A percentile compares a stretch with the other conserved stretches of the same genome.
These are phyloP conservation scores for Paraphaeosphaeria minitans DNA, from an alignment of 2,329 filamentous ascomycete species.

Conservation along the genomic window DNA sequence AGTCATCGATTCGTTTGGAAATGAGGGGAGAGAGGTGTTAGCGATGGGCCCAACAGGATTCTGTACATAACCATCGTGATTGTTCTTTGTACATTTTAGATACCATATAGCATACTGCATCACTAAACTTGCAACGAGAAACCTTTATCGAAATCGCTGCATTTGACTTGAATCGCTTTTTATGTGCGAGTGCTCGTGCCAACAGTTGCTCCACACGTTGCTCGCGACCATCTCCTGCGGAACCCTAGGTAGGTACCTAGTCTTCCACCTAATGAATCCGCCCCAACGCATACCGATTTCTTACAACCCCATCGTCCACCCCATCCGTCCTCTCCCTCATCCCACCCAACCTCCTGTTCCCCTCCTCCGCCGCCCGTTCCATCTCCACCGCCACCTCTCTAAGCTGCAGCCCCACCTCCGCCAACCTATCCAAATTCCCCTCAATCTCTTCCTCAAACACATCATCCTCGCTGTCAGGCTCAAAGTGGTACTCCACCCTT, in stretches of 20 bases:
- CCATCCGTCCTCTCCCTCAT: background rate
- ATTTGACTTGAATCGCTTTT: too few species aligned
- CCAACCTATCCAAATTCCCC: background rate
- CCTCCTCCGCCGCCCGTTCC: background rate
- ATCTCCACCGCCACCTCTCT: background rate
- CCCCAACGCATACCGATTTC: constrained; percentile 1
- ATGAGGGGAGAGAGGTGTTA: background rate
- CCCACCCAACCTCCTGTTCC: background rate
- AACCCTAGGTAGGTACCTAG: too few species aligned
- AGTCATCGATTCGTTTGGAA: constrained; percentile 28
- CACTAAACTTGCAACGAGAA: background rate
- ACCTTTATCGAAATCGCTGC: too few species aligned
- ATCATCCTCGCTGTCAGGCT: background rate
- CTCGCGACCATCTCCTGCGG: background rate
- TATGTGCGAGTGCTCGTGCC: background rate
- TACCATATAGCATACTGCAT: background rate
- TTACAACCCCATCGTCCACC: background rate
- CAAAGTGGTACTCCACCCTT: background rate
- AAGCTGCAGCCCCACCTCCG: background rate
- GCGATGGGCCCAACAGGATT: background rate
- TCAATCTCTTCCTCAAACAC: background rate
- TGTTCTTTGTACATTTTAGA: constrained; percentile 10
- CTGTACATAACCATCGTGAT: background rate
- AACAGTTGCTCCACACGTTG: background rate
- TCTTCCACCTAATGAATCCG: background rate